phyloP scores from a whole-genome alignment of 495 filamentous ascomycete species.

The Daldinia caldariorum region DNA sequence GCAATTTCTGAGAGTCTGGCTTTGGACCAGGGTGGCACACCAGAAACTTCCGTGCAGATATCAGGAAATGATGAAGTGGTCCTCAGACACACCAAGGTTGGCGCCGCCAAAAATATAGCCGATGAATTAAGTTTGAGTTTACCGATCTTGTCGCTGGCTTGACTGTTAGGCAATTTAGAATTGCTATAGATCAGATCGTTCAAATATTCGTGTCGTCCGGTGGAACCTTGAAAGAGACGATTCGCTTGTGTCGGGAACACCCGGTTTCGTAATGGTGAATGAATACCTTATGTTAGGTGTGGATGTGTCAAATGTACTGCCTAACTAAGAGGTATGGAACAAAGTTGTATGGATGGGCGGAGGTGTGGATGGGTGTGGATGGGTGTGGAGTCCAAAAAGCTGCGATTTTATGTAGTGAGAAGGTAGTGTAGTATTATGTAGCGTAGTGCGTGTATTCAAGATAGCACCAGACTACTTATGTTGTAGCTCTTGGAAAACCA shows the following conservation, averaged over 20 bases:
- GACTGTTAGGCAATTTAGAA: conserved; percentile 17
- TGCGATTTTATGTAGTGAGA: conserved; percentile 5
- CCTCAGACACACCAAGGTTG: conserved; percentile 22
- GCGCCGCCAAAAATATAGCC: conserved; percentile 37
- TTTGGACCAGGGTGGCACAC: conserved; percentile 14
- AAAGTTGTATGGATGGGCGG: conserved; percentile 10
- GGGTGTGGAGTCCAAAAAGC: conserved; percentile 14
- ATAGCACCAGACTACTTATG: conserved; percentile 1
- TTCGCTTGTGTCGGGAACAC: conserved; percentile 23
- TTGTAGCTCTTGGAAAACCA: not conserved
- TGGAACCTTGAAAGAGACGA: conserved; percentile 22
- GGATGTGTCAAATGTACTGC: not conserved
- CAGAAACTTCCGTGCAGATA: conserved; percentile 33
- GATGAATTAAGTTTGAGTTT: conserved; percentile 38
- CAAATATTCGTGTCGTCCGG: conserved; percentile 19
- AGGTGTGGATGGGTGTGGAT: conserved; percentile 10
- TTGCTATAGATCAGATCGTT: conserved; percentile 17
- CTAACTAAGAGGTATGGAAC: too few relatives aligned
- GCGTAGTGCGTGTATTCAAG: not conserved
- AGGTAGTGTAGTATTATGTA: not conserved
- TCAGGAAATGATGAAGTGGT: conserved; percentile 32
- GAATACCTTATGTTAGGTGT: conserved; percentile 5
- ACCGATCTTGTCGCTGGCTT: conserved; percentile 26
- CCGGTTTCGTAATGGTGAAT: conserved; percentile 38
- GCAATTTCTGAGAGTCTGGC: conserved; percentile 18